Conservation (phyloP, 2,329 filamentous ascomycete genomes). For the Sordariomycetes sp. region DNA sequence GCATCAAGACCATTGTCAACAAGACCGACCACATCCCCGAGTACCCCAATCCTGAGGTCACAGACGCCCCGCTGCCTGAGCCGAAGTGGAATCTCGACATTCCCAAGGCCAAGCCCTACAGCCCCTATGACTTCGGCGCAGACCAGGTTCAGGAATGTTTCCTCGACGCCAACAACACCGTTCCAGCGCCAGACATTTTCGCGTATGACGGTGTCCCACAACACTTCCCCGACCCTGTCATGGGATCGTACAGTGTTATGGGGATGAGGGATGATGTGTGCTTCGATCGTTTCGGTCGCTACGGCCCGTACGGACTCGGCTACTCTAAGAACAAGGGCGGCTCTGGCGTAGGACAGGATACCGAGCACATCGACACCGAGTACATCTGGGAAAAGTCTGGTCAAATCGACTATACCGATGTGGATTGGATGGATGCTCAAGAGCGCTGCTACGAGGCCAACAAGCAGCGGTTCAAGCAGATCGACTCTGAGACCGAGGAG, state of each 20-base stretch:
- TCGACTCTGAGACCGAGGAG: conserved; percentile 27
- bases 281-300: conserved; percentile 78
- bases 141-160: conserved; percentile 47
- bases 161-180: conserved; percentile 48
- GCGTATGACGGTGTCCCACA: conserved; percentile 63
- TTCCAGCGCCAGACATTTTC: conserved; percentile 53
- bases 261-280: conserved; percentile 72
- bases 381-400: conserved; percentile 45
- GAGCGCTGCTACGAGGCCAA: conserved; percentile 49
- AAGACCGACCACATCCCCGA: conserved; percentile 59
- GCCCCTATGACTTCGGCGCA: conserved; percentile 51
- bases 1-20: conserved; percentile 61
- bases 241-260: conserved; percentile 68
- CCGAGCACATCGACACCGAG: conserved; percentile 59
- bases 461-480: conserved; percentile 45
- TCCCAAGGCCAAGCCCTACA: conserved; percentile 45
- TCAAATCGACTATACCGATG: conserved; percentile 44
- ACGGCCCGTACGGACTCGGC: conserved; percentile 80
- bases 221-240: conserved; percentile 67
- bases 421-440: conserved; percentile 49
- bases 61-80: conserved; percentile 20
- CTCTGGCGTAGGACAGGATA: conserved; percentile 59
- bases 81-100: conserved; percentile 22
- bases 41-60: conserved; percentile 47
- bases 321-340: conserved; percentile 69